A percentile compares a stretch with the other conserved stretches of the same genome.
Evolutionary conservation across 495 filamentous ascomycete genomes (phyloP).

Genomic region (Aspergillus sparsus): DNA sequence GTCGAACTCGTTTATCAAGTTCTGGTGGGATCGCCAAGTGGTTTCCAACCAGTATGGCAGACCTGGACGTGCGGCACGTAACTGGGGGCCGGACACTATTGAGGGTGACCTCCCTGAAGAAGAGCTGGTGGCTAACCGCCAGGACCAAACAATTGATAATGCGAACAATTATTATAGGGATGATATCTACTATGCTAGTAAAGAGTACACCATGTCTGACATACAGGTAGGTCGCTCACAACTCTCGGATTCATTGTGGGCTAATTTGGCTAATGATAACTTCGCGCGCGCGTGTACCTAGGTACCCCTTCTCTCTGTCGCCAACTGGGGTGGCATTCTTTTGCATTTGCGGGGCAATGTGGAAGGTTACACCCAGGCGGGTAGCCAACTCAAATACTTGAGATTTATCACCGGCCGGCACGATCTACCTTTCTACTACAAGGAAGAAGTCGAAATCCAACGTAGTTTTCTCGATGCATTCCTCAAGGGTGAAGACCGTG

Average conservation of each 20-base stretch:
- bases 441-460: conserved; percentile 64
- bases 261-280: not conserved
- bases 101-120: conserved; percentile 61
- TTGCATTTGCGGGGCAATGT: conserved; percentile 67
- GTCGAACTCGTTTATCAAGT: conserved; percentile 61
- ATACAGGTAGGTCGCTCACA: conserved; percentile 49
- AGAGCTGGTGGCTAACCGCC: conserved; percentile 59
- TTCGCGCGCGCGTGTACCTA: conserved; percentile 31
- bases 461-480: conserved; percentile 67
- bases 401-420: conserved; percentile 69
- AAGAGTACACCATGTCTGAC: conserved; percentile 60
- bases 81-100: conserved; percentile 56
- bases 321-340: conserved; percentile 67
- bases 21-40: conserved; percentile 69
- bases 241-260: not conserved
- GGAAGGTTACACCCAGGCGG: conserved; percentile 59
- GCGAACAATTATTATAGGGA: conserved; percentile 54
- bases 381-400: conserved; percentile 63
- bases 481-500: conserved; percentile 60
- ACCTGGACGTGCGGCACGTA: conserved; percentile 33
- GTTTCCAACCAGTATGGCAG: conserved; percentile 63
- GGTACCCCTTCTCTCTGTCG: conserved; percentile 61
- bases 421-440: conserved; percentile 71
- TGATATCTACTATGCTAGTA: conserved; percentile 60
- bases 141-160: conserved; percentile 64